Percentiles rank a stretch among this genome's conserved stretches.
Evolutionary conservation across 164 flowering plant species (phyloP).

Genomic region (Piper longum): DNA sequence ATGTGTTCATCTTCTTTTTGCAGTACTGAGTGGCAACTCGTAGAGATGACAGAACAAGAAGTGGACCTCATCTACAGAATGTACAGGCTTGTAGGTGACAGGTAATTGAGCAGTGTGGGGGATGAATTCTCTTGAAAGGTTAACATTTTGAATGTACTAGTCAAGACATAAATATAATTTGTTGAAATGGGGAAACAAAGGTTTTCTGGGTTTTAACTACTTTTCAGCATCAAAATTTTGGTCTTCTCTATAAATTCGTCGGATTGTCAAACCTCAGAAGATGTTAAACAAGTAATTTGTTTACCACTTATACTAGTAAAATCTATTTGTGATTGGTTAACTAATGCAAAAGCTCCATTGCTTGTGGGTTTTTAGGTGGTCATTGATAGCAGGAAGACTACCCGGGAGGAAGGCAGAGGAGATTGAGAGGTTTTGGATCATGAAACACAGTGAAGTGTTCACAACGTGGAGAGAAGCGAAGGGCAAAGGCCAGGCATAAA

Average conservation of each 20-base stretch:
- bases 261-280: too few relatives aligned
- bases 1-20: not conserved
- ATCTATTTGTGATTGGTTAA: too few relatives aligned
- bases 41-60: conserved; percentile 33
- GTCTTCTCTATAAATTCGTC: too few relatives aligned
- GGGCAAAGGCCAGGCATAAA: too few relatives aligned
- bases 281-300: too few relatives aligned
- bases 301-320: too few relatives aligned
- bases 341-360: too few relatives aligned
- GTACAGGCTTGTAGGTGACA: conserved; percentile 70
- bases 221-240: too few relatives aligned
- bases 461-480: not conserved
- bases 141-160: too few relatives aligned
- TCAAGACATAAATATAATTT: too few relatives aligned
- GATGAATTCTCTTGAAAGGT: not conserved
- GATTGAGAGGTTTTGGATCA: conserved; percentile 73
- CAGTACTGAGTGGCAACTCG: conserved; percentile 25
- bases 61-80: conserved; percentile 71
- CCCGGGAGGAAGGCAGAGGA: conserved; percentile 73
- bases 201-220: too few relatives aligned
- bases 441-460: conserved; percentile 44
- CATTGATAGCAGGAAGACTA: conserved; percentile 52
- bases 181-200: too few relatives aligned
- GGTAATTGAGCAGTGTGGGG: conserved; percentile 18
- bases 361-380: conserved; percentile 35